Percentiles rank a stretch among this genome's conserved stretches.
phyloP scores from a whole-genome alignment of 1,139 yeast genomes.

The Candida sp. region DNA sequence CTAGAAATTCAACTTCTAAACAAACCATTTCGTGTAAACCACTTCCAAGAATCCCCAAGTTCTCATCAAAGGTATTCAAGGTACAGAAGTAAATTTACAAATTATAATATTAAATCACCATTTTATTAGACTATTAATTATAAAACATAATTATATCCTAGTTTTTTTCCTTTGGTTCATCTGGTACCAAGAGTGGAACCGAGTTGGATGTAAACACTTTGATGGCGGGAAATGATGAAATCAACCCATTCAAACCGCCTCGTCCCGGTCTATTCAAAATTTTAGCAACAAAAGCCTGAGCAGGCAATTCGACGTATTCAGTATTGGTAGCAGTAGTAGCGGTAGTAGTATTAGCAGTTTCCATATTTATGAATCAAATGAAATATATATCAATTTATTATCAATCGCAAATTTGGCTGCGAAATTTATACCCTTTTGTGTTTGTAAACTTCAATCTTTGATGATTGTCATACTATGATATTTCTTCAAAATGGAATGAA shows the following conservation, averaged over 20 bases:
- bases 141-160: neutral
- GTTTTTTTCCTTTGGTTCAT: slow-evolving; percentile 17
- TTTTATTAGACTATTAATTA: neutral
- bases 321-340: neutral
- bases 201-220: slow-evolving; percentile 59
- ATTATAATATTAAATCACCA: too few species aligned
- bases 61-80: neutral
- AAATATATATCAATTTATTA: too few species aligned
- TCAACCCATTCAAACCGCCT: slow-evolving; percentile 56
- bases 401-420: too few species aligned
- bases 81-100: neutral
- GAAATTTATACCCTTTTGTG: too few species aligned
- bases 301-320: slow-evolving; percentile 31
- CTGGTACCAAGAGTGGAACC: slow-evolving; percentile 48
- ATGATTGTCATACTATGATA: neutral
- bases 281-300: slow-evolving; percentile 40
- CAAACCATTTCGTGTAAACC: neutral
- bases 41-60: neutral
- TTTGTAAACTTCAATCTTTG: neutral
- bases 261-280: slow-evolving; percentile 54
- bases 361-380: neutral
- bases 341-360: neutral
- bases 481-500: neutral
- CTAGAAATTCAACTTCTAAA: too few species aligned
- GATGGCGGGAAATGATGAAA: slow-evolving; percentile 58